A percentile compares a stretch with the other conserved stretches of the same genome.
phyloP scores from a whole-genome alignment of 371 early-diverging fungal genomes.

The Actinomortierella ambigua region DNA sequence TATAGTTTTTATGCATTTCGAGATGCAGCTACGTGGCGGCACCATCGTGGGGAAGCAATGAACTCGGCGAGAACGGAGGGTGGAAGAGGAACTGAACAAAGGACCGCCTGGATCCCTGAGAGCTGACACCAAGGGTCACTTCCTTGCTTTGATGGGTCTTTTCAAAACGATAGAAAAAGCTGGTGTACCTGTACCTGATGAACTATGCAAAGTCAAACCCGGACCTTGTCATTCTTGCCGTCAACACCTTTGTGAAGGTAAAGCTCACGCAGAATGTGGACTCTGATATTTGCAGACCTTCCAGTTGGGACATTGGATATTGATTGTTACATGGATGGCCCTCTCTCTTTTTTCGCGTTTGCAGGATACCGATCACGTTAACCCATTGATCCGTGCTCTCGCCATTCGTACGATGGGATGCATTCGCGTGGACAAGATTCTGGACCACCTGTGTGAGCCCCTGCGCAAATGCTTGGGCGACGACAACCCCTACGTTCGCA shows the following conservation, averaged over 20 bases:
- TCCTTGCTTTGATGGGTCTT: too few relatives aligned
- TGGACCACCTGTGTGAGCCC: conserved; percentile 90
- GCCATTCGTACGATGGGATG: conserved; percentile 96
- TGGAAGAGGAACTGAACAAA: too few relatives aligned
- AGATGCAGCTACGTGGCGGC: conserved; percentile 77
- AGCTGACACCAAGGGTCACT: too few relatives aligned
- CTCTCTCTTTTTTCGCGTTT: too few relatives aligned
- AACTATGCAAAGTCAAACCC: conserved; percentile 86
- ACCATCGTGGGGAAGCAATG: too few relatives aligned
- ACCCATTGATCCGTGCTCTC: conserved; percentile 93
- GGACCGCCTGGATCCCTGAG: too few relatives aligned
- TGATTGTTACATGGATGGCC: too few relatives aligned
- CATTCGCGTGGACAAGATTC: conserved; percentile 90
- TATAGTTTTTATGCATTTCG: conserved; percentile 93
- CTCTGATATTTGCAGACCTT: conserved; percentile 53
- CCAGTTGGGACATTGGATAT: conserved; percentile 91
- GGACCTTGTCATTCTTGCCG: conserved; percentile 87
- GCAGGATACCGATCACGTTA: conserved; percentile 94
- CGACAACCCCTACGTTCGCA: conserved; percentile 77
- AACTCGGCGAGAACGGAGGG: not conserved
- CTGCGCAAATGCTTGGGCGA: conserved; percentile 85
- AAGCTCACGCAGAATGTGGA: not conserved
- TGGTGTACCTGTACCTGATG: conserved; percentile 90
- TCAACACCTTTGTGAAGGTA: conserved; percentile 73
- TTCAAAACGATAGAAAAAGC: conserved; percentile 73